These are phyloP conservation scores for Gamarada debralockiae DNA, from an alignment of 495 filamentous ascomycete species.

Conservation along the genomic window DNA sequence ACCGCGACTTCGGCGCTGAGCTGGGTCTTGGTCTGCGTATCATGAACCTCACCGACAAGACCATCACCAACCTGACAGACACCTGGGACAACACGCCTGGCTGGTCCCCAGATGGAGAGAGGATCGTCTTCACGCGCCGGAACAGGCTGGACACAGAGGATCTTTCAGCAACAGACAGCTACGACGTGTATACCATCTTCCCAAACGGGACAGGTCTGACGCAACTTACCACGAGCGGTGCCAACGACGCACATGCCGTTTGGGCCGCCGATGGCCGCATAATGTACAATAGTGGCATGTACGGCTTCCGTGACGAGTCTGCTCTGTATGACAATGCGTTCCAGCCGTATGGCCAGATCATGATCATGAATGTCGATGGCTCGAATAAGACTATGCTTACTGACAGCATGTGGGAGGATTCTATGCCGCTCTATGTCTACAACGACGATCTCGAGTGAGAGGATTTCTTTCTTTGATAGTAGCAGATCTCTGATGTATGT, in stretches of 20 bases:
- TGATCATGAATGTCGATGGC: constrained; percentile 23
- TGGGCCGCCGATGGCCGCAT: constrained; percentile 29
- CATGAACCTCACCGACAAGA: constrained; percentile 14
- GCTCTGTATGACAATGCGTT: constrained; percentile 19
- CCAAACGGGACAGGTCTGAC: constrained; percentile 34
- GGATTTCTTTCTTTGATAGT: not conserved
- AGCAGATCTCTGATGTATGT: too few relatives aligned
- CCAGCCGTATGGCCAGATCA: constrained; percentile 21
- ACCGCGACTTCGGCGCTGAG: constrained; percentile 6
- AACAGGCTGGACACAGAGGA: constrained; percentile 5
- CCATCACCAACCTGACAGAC: constrained; percentile 8
- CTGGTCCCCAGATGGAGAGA: constrained; percentile 18
- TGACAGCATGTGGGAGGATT: constrained; percentile 25
- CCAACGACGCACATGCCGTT: constrained; percentile 40
- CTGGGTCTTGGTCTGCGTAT: constrained; percentile 18
- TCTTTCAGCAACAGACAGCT: constrained; percentile 9
- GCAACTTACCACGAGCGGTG: constrained; percentile 30
- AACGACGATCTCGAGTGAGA: constrained; percentile 5
- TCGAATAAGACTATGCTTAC: constrained; percentile 19
- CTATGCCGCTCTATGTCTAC: constrained; percentile 19
- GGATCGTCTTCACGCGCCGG: constrained; percentile 22
- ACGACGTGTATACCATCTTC: constrained; percentile 35
- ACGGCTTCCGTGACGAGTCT: constrained; percentile 18
- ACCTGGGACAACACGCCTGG: constrained; percentile 16
- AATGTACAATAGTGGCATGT: constrained; percentile 19